These are phyloP conservation scores for Rhinocladiella similis DNA, from an alignment of 2,329 filamentous ascomycete genomes.

Conservation along the genomic window DNA sequence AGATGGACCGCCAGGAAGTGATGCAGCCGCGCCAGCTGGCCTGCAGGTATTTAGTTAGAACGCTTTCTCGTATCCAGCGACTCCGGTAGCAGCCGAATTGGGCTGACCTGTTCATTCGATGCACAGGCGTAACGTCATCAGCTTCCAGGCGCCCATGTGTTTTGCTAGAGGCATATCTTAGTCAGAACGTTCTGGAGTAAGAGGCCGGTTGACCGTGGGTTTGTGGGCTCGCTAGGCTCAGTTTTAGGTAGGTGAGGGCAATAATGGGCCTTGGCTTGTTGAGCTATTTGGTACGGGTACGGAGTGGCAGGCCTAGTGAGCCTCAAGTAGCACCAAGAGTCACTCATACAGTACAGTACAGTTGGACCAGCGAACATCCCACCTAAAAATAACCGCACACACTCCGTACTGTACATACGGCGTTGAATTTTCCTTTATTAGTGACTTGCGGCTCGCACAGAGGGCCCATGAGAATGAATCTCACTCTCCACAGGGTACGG, in stretches of 20 bases:
- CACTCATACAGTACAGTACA: too few relatives aligned
- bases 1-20: not conserved
- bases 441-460: too few relatives aligned
- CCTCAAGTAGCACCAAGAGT: too few relatives aligned
- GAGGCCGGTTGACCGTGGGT: not conserved
- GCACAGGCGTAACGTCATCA: conserved; percentile 12
- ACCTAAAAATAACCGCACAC: too few relatives aligned
- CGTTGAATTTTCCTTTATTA: too few relatives aligned
- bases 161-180: conserved; percentile 17
- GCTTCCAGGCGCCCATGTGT: not conserved
- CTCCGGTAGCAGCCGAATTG: conserved; percentile 21
- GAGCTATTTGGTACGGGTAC: too few relatives aligned
- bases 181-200: conserved; percentile 7
- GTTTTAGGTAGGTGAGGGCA: not conserved
- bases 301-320: too few relatives aligned
- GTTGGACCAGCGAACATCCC: too few relatives aligned
- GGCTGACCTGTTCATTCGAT: not conserved
- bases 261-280: not conserved
- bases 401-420: too few relatives aligned
- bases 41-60: not conserved
- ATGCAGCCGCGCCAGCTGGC: conserved; percentile 7
- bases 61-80: not conserved
- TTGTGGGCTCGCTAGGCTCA: not conserved
- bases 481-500: too few relatives aligned
- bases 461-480: too few relatives aligned